These are phyloP conservation scores for Nigrospora sphaerica DNA, from an alignment of 2,329 filamentous ascomycete genomes.

Conservation along the genomic window DNA sequence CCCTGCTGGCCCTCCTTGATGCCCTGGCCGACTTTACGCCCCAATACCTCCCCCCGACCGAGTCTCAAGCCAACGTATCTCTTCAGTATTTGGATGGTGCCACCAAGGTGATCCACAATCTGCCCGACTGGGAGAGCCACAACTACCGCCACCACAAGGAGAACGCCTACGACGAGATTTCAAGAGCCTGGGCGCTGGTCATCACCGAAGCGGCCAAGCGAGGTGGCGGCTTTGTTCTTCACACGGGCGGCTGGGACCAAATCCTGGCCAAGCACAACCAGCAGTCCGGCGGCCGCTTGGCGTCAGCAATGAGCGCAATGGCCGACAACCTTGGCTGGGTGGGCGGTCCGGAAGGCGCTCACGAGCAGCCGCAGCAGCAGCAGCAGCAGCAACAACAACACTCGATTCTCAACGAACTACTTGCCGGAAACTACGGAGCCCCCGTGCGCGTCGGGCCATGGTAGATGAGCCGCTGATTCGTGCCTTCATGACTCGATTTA, in stretches of 20 bases:
- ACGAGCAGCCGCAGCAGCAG: constrained; percentile 12
- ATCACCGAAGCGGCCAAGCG: constrained; percentile 87
- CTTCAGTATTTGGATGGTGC: constrained; percentile 83
- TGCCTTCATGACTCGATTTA: too few species aligned
- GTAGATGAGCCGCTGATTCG: background rate
- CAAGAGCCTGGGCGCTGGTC: constrained; percentile 86
- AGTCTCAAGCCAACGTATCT: constrained; percentile 75
- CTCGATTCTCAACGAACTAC: constrained; percentile 56
- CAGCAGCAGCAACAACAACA: constrained; percentile 29
- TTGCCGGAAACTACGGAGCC: constrained; percentile 52
- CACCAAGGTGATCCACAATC: constrained; percentile 80
- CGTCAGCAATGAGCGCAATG: constrained; percentile 72
- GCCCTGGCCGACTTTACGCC: constrained; percentile 91
- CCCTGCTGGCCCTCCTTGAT: constrained; percentile 73
- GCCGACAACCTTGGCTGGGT: constrained; percentile 73
- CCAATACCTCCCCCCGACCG: constrained; percentile 88
- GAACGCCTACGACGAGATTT: constrained; percentile 92
- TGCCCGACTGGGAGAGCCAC: constrained; percentile 86
- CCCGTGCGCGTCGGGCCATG: constrained; percentile 57
- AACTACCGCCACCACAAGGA: constrained; percentile 90
- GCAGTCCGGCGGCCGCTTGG: constrained; percentile 73
- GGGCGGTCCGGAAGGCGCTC: constrained; percentile 31
- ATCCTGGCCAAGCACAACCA: constrained; percentile 82
- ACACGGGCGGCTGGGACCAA: constrained; percentile 89
- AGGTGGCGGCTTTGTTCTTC: constrained; percentile 81